phyloP scores from a whole-genome alignment of 179 eudicot species.

The Vitellaria paradoxa region DNA sequence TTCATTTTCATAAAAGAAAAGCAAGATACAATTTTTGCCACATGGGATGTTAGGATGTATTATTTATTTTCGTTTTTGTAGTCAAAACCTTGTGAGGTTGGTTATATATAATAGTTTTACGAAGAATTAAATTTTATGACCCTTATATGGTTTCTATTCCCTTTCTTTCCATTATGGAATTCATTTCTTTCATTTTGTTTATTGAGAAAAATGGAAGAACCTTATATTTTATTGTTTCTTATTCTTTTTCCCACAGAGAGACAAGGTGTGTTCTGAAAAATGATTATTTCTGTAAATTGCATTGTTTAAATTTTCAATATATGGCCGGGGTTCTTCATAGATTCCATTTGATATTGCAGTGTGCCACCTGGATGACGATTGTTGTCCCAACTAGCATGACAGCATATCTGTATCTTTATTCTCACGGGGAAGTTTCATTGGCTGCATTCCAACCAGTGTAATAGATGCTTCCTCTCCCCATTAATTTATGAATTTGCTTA shows the following conservation, averaged over 20 bases:
- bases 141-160: neutral
- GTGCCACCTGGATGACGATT: conserved; percentile 98
- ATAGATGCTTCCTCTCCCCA: conserved; percentile 74
- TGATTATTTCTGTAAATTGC: neutral
- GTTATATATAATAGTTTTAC: neutral
- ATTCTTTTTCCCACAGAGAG: neutral
- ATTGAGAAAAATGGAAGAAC: neutral
- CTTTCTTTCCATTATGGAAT: neutral
- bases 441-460: conserved; percentile 99
- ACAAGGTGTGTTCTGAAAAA: neutral
- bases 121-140: neutral
- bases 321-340: neutral
- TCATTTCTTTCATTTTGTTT: neutral
- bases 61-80: too few species aligned
- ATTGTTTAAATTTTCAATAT: neutral
- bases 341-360: conserved; percentile 51
- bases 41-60: neutral
- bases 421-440: conserved; percentile 92
- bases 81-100: neutral
- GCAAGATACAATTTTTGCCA: neutral
- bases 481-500: conserved; percentile 4
- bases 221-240: neutral
- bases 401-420: conserved; percentile 92
- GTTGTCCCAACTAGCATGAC: conserved; percentile 98
- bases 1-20: neutral